These are phyloP conservation scores for Saccharomycopsis olivae DNA, from an alignment of 805 yeast genomes.

Conservation along the genomic window DNA sequence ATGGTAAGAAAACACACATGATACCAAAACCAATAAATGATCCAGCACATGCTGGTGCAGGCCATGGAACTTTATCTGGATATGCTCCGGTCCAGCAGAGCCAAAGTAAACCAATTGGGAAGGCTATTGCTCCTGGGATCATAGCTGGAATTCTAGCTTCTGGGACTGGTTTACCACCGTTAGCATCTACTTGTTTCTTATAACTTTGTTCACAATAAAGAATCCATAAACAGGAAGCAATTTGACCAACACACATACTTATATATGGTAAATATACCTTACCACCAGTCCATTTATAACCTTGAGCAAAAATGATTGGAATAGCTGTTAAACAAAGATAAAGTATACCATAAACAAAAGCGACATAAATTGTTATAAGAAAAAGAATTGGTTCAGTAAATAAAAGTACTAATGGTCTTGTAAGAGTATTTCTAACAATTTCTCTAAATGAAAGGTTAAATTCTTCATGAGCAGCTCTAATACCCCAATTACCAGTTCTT, in stretches of 20 bases:
- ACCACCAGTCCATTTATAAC: slow-evolving; percentile 54
- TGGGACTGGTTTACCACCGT: slow-evolving; percentile 55
- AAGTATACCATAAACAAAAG: slow-evolving; percentile 72
- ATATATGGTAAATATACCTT: slow-evolving; percentile 72
- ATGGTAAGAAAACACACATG: slow-evolving; percentile 55
- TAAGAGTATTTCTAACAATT: slow-evolving; percentile 48
- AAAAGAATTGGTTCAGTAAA: slow-evolving; percentile 62
- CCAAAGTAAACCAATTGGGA: slow-evolving; percentile 79
- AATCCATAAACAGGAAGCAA: slow-evolving; percentile 46
- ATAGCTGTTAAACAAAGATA: slow-evolving; percentile 67
- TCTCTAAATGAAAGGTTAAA: slow-evolving; percentile 45
- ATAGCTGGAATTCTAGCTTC: slow-evolving; percentile 73
- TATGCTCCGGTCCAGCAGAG: slow-evolving; percentile 82
- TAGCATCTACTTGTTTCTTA: slow-evolving; percentile 33
- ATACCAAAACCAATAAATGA: slow-evolving; percentile 58
- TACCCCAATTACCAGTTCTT: slow-evolving; percentile 73
- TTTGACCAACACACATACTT: slow-evolving; percentile 58
- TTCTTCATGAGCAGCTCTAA: slow-evolving; percentile 68
- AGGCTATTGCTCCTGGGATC: slow-evolving; percentile 58
- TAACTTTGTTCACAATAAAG: slow-evolving; percentile 44
- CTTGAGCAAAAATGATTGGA: slow-evolving; percentile 56
- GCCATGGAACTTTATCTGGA: slow-evolving; percentile 64
- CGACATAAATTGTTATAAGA: slow-evolving; percentile 55
- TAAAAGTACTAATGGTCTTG: slow-evolving; percentile 63
- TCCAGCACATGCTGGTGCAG: slow-evolving; percentile 61